Evolutionary conservation across 2,329 filamentous ascomycete genomes (phyloP).

Genomic region (Alternaria brassicicola): DNA sequence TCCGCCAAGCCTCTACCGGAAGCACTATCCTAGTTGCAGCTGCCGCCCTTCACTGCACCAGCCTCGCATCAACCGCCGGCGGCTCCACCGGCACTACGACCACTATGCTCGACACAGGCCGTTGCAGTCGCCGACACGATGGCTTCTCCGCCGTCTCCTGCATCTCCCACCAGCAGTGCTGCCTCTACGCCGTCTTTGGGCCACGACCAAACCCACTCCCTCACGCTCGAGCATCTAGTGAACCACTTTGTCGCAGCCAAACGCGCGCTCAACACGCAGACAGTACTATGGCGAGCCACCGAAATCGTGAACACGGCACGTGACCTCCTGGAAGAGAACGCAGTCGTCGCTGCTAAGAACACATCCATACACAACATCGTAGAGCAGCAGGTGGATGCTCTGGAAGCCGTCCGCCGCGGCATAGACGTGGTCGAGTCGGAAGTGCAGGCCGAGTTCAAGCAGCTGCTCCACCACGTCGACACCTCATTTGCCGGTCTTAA

Average conservation of each 20-base stretch:
- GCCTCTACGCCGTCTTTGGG: slow-evolving; percentile 32
- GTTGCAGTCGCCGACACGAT: slow-evolving; percentile 19
- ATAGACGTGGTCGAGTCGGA: slow-evolving; percentile 51
- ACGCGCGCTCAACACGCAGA: slow-evolving; percentile 82
- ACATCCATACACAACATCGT: slow-evolving; percentile 51
- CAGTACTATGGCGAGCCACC: slow-evolving; percentile 82
- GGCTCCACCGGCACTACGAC: neutral
- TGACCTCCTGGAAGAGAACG: slow-evolving; percentile 76
- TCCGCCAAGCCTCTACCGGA: neutral
- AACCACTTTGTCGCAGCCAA: slow-evolving; percentile 86
- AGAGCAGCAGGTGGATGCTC: slow-evolving; percentile 52
- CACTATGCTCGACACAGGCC: neutral
- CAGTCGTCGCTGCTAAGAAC: slow-evolving; percentile 67
- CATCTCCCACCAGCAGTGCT: slow-evolving; percentile 48
- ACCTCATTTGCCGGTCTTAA: slow-evolving; percentile 68
- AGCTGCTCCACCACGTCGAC: slow-evolving; percentile 69
- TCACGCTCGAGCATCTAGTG: slow-evolving; percentile 76
- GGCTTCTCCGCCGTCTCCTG: slow-evolving; percentile 52
- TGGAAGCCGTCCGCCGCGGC: slow-evolving; percentile 53
- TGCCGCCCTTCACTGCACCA: neutral
- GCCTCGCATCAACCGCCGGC: neutral
- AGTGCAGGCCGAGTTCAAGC: slow-evolving; percentile 55
- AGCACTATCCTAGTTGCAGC: neutral
- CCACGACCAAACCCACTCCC: slow-evolving; percentile 43
- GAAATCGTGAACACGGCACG: slow-evolving; percentile 81